Evolutionary conservation across 2,329 filamentous ascomycete genomes (phyloP).

Genomic region (Curvularia spicifera): DNA sequence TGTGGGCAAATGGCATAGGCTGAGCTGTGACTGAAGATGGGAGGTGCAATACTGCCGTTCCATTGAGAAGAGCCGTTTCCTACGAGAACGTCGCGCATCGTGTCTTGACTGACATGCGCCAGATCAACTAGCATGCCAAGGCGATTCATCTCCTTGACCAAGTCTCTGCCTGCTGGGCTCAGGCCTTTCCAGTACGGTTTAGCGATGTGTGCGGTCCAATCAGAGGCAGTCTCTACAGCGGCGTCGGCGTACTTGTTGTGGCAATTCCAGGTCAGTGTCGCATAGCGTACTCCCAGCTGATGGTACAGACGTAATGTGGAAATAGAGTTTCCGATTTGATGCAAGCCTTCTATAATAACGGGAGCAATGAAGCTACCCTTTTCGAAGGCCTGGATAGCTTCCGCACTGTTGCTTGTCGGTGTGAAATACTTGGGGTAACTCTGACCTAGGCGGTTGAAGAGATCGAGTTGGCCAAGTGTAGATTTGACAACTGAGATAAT

Average conservation of each 20-base stretch:
- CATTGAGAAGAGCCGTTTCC: slow-evolving; percentile 60
- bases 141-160: slow-evolving; percentile 91
- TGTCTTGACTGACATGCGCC: slow-evolving; percentile 77
- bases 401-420: slow-evolving; percentile 63
- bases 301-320: slow-evolving; percentile 78
- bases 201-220: slow-evolving; percentile 48
- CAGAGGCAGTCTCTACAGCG: slow-evolving; percentile 65
- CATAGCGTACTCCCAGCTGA: slow-evolving; percentile 81
- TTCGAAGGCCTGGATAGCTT: slow-evolving; percentile 63
- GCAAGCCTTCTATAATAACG: slow-evolving; percentile 66
- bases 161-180: slow-evolving; percentile 68
- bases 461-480: slow-evolving; percentile 77
- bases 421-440: slow-evolving; percentile 75
- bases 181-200: slow-evolving; percentile 74
- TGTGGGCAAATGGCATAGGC: slow-evolving; percentile 83
- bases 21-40: slow-evolving; percentile 90
- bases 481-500: slow-evolving; percentile 62
- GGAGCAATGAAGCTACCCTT: slow-evolving; percentile 46
- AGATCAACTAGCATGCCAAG: slow-evolving; percentile 94
- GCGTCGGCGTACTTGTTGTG: slow-evolving; percentile 90
- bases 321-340: slow-evolving; percentile 88
- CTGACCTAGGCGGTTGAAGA: slow-evolving; percentile 68
- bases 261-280: slow-evolving; percentile 91
- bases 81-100: slow-evolving; percentile 82
- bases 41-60: slow-evolving; percentile 76